Evolutionary conservation across 352 stramenopile genomes (phyloP), one percentile per base, ranked within the genome.

Genomic region (Pythium sukuiense): DNA sequence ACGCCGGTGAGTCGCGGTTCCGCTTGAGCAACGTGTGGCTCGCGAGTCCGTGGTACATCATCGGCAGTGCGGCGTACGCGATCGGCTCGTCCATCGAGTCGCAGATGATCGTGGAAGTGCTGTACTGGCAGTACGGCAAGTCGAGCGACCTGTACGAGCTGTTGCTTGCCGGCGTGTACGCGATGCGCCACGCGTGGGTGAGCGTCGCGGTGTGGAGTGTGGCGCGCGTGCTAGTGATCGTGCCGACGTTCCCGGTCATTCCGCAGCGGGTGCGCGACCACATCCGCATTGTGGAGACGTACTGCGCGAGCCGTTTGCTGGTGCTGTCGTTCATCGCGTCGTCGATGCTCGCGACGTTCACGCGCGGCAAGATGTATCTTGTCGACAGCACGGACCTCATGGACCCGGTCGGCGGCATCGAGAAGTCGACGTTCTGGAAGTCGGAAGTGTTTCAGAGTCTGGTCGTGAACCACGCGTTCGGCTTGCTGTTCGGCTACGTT

Each of bases 171-270:
- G 67, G 45, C 4, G 50, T 73, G 26, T 70, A 73, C 18, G 55
- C 60, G 6, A 59, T 67, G 65, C 58, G 58, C 11, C 65, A 67
- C 32, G 58, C 65, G 20, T 71, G 65, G 65, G 65, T 71, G 16
- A 59, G 65, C 11, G 14, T 71, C 53, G 57, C 37, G 5, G 26
- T 71, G 49, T 70, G 63, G 52, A 58, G 27, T 6, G 52, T 58
- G 11, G 30, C 30, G 9, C 52, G 52, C 6, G 26, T 41, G 30
- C n/a, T 58, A 7, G 52, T 58, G 52, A 37, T 41, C 7, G 27
- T 37, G 8, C 52, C n/a, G 18, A 43, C 7, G 2, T 41, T 58
- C 6, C 52, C 52, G 12, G 6, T 58, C 6, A 24, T 58, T 37
- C 52, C 52, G 52, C 27, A 43, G n/a, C 27, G 12, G 4, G 52